Evolutionary conservation across 352 stramenopile genomes (phyloP).

Genomic region (Phytophthora foliorum): DNA sequence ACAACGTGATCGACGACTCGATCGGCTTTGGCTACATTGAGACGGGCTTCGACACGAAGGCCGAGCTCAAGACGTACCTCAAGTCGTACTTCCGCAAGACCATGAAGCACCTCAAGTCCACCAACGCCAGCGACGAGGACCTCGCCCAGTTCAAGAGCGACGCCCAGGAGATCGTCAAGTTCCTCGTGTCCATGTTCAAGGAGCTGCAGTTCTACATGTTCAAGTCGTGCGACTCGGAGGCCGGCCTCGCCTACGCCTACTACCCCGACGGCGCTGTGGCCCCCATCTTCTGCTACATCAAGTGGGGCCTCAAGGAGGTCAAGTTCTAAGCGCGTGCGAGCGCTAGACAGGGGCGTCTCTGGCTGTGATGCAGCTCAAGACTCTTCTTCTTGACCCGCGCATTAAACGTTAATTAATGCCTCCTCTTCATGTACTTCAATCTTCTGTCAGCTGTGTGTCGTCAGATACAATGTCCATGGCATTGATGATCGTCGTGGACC

Average conservation of each 20-base stretch:
- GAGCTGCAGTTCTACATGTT: slow-evolving; percentile 82
- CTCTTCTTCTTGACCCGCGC: slow-evolving; percentile 38
- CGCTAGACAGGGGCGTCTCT: slow-evolving; percentile 26
- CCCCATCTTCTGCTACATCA: slow-evolving; percentile 73
- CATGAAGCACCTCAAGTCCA: slow-evolving; percentile 73
- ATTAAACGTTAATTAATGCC: slow-evolving; percentile 53
- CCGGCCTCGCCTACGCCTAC: slow-evolving; percentile 70
- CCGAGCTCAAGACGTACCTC: slow-evolving; percentile 76
- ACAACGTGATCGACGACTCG: slow-evolving; percentile 69
- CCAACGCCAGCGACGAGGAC: slow-evolving; percentile 51
- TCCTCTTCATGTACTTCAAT: slow-evolving; percentile 31
- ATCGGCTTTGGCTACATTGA: slow-evolving; percentile 72
- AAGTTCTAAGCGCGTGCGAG: slow-evolving; percentile 64
- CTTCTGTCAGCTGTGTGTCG: background rate
- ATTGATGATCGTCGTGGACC: background rate
- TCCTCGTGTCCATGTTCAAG: slow-evolving; percentile 68
- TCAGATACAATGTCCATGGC: background rate
- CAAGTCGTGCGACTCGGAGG: slow-evolving; percentile 70
- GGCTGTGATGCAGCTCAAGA: background rate
- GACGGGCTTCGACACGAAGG: slow-evolving; percentile 71
- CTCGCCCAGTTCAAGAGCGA: slow-evolving; percentile 66
- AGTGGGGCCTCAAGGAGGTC: slow-evolving; percentile 77
- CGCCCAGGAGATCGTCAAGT: slow-evolving; percentile 77
- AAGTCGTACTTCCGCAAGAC: slow-evolving; percentile 78
- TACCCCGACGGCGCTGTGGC: slow-evolving; percentile 66